These are phyloP conservation scores for Colletotrichum theobromicola DNA, from an alignment of 2,329 filamentous ascomycete species.

Conservation along the genomic window DNA sequence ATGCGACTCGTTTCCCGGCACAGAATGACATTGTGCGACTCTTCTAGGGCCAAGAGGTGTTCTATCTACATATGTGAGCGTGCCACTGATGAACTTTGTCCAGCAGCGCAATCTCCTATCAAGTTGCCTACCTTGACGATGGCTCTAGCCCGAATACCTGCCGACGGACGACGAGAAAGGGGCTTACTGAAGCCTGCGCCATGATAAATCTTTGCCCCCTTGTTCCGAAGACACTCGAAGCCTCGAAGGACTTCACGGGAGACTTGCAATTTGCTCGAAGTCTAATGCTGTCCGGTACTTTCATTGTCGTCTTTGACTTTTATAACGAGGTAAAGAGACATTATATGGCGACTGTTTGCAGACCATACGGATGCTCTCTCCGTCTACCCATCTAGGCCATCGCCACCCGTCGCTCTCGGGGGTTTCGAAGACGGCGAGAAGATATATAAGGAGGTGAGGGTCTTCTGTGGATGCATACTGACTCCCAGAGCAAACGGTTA, in stretches of 20 bases:
- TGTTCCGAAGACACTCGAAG: neutral
- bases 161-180: neutral
- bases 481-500: too few relatives aligned
- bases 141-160: neutral
- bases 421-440: neutral
- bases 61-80: neutral
- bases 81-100: neutral
- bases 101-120: neutral
- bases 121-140: neutral
- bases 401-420: neutral
- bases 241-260: neutral
- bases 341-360: neutral
- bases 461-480: neutral
- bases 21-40: rapidly evolving
- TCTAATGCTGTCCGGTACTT: too few relatives aligned
- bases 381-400: neutral
- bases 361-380: neutral
- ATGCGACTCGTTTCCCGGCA: rapidly evolving
- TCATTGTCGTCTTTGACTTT: neutral
- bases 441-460: neutral
- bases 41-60: neutral
- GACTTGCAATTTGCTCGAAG: neutral
- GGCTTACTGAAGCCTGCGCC: neutral
- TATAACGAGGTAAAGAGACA: neutral
- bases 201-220: neutral